Evolutionary conservation across 129 eudicot genomes (phyloP), one percentile per base, ranked within the genome.

Genomic region (Flaveria sonorensis): DNA sequence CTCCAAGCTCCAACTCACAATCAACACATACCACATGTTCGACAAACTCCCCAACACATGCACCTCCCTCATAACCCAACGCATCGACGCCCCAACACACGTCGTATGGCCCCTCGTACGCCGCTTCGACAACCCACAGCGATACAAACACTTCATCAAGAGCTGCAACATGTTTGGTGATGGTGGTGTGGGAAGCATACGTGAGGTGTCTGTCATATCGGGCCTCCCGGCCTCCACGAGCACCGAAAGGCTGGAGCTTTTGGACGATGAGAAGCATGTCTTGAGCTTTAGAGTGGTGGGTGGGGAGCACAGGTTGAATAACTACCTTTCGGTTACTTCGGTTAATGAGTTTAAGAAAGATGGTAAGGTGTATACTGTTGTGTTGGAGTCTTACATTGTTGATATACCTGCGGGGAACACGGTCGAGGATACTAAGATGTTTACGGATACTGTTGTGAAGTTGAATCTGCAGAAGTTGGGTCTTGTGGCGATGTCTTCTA

Each of bases 181-280:
- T 28, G 93, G 92, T 42, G 81, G 86, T 23, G 96, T 89, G 3
- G 97, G 97, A 0, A 83, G 90, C 74, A 75, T 92, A 24, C 77
- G 97, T 4, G 96, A 92, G 50, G 91, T 92, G 10, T 85, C 91
- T 0, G 93, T 92, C 0, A 88, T 92, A 14, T 87, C 97, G 26
- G 97, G 97, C 19, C 85, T 92, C 36, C 97, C 97, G 11, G 96
- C 97, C 0, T 85, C 97, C 23, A 92, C 96, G 13, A 87, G 92
- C 70, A 84, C 91, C 1, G 97, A 89, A 74, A 36, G 96, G 43
- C 89, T 92, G 2, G 97, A 92, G 76, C 62, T 92, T 9, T 48
- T 92, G 62, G 97, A 92, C 45, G 96, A 92, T 20, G 89, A 83
- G 47, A 84, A 73, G 40, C 90, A 80, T 71, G 74, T 92, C 0